phyloP scores from a whole-genome alignment of 345 rosid genomes.

The Linum lewisii region DNA sequence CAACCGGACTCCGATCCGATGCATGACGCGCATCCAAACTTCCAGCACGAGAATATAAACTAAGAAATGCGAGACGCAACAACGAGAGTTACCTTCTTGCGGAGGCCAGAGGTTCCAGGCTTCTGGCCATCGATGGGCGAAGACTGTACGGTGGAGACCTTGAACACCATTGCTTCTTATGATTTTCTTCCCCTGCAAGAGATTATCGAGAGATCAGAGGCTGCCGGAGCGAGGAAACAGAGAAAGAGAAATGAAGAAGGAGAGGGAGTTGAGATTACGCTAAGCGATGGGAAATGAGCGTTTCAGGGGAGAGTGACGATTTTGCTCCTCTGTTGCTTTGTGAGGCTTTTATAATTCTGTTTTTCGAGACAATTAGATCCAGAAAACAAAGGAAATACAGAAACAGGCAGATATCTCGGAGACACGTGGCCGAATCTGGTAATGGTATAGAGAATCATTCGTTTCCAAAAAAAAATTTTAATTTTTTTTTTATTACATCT shows the following conservation, averaged over 20 bases:
- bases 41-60: background rate
- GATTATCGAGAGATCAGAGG: background rate
- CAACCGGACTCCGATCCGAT: background rate
- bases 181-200: background rate
- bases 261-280: background rate
- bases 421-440: background rate
- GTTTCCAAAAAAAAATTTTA: too few species aligned
- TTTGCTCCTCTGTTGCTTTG: background rate
- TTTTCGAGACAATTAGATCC: background rate
- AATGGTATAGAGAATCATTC: too few species aligned
- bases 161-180: constrained; percentile 49
- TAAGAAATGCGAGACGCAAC: background rate
- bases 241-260: background rate
- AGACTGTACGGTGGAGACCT: constrained; percentile 48
- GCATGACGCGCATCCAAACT: background rate
- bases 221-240: background rate
- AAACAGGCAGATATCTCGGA: background rate
- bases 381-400: background rate
- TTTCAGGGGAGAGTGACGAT: background rate
- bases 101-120: constrained; percentile 98
- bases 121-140: constrained; percentile 86
- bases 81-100: constrained; percentile 64
- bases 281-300: background rate
- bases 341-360: background rate
- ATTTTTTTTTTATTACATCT: too few species aligned